phyloP scores from a whole-genome alignment of 306 rosid species.

The Fragaria ananassa region DNA sequence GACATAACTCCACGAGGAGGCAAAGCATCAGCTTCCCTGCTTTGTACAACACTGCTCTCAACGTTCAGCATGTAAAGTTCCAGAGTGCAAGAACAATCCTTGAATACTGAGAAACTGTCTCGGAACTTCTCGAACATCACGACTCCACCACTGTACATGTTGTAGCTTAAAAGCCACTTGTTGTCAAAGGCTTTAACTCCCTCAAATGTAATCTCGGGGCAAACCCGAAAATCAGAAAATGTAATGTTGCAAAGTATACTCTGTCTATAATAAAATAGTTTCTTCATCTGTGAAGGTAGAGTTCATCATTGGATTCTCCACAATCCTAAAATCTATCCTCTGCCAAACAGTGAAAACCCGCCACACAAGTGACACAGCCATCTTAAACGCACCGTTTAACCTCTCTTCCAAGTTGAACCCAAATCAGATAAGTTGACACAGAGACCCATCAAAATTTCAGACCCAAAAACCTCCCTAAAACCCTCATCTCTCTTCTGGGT shows the following conservation, averaged over 20 bases:
- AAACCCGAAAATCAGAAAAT: background rate
- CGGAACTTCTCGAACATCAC: background rate
- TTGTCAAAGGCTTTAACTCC: background rate
- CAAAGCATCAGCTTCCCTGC: conserved; percentile 20
- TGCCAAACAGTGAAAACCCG: background rate
- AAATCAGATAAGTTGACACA: background rate
- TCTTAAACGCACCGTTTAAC: conserved; percentile 1
- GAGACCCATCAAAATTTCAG: background rate
- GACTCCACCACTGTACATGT: conserved; percentile 6
- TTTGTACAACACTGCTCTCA: conserved; percentile 11
- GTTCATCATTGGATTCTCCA: background rate
- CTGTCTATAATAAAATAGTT: background rate
- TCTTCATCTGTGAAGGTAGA: background rate
- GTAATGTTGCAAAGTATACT: background rate
- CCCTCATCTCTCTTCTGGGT: conserved; percentile 20
- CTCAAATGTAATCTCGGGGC: background rate
- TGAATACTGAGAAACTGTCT: background rate
- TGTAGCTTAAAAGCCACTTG: background rate
- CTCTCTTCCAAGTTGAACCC: background rate
- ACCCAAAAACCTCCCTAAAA: conserved; percentile 33
- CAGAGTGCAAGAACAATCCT: background rate
- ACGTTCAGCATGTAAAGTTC: background rate
- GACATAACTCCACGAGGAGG: background rate
- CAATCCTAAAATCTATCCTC: background rate
- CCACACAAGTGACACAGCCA: background rate